A percentile compares a stretch with the other conserved stretches of the same genome.
Evolutionary conservation across 495 filamentous ascomycete species (phyloP).

Genomic region (Penicillium lividum): DNA sequence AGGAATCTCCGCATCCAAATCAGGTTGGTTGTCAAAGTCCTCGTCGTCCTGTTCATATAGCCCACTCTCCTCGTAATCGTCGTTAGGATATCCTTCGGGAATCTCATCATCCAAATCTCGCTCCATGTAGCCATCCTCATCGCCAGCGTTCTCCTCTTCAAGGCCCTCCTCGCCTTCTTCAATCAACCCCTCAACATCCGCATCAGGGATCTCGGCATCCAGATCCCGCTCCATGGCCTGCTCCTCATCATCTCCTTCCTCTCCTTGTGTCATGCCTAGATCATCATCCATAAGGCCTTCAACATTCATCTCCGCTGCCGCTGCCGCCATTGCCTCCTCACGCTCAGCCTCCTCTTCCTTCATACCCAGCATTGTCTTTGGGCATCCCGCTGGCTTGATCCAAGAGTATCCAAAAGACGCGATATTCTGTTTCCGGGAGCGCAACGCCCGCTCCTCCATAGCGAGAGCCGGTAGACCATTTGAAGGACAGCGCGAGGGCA

Average conservation of each 20-base stretch:
- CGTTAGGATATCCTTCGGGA: constrained; percentile 49
- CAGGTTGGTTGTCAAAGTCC: constrained; percentile 43
- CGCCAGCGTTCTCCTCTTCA: constrained; percentile 38
- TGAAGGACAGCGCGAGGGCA: constrained; percentile 29
- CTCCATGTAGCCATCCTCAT: constrained; percentile 47
- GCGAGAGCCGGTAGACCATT: constrained; percentile 59
- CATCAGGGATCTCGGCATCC: constrained; percentile 51
- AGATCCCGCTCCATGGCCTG: constrained; percentile 49
- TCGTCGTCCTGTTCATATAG: constrained; percentile 38
- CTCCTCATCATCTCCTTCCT: constrained; percentile 34
- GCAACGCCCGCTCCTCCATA: constrained; percentile 67
- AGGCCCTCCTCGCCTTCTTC: constrained; percentile 46
- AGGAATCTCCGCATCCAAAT: constrained; percentile 48
- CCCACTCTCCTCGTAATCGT: constrained; percentile 44
- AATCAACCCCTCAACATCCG: constrained; percentile 39
- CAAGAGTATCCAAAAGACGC: constrained; percentile 73
- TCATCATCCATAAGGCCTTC: constrained; percentile 47
- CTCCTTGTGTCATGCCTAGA: constrained; percentile 24
- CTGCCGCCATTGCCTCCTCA: constrained; percentile 72
- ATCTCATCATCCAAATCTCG: constrained; percentile 55
- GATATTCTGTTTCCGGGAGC: constrained; percentile 68
- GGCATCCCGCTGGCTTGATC: constrained; percentile 74
- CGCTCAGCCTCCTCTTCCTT: constrained; percentile 77
- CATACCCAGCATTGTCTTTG: constrained; percentile 74
- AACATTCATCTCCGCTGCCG: constrained; percentile 66